phyloP scores from a whole-genome alignment of 208 protist genomes.

The Herpetomonas tarakana region DNA sequence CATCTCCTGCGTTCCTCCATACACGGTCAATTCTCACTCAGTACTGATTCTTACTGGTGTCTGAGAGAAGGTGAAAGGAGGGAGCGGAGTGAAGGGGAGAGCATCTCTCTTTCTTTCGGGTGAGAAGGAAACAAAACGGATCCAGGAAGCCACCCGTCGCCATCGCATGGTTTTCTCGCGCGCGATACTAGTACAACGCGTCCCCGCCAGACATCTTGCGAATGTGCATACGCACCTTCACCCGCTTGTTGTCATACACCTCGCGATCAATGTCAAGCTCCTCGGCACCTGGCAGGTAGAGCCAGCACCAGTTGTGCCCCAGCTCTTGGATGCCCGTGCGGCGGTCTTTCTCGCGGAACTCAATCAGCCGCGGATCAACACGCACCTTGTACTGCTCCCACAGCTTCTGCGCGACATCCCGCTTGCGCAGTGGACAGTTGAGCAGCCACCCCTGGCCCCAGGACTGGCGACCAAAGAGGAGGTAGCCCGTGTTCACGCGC shows the following conservation, averaged over 20 bases:
- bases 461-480: constrained; percentile 85
- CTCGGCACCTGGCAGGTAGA: constrained; percentile 90
- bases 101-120: too few species aligned
- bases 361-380: constrained; percentile 80
- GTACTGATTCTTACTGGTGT: too few species aligned
- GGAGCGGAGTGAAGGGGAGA: too few species aligned
- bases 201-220: constrained; percentile 74
- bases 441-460: constrained; percentile 89
- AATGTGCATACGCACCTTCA: constrained; percentile 92
- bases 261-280: constrained; percentile 87
- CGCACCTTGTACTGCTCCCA: constrained; percentile 93
- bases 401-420: constrained; percentile 88
- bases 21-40: too few species aligned
- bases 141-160: too few species aligned
- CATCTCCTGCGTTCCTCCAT: too few species aligned
- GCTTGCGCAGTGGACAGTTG: constrained; percentile 87
- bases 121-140: too few species aligned
- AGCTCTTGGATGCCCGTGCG: constrained; percentile 89
- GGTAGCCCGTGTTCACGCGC: constrained; percentile 91
- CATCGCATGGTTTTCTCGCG: too few species aligned
- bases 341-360: constrained; percentile 86
- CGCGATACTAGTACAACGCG: constrained; percentile 80
- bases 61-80: too few species aligned
- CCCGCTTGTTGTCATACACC: constrained; percentile 92
- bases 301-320: constrained; percentile 92